Percentiles rank a stretch among this genome's conserved stretches.
These are phyloP conservation scores for Cystobasidium slooffiae DNA, from an alignment of 1,284 basidiomycete species.

Conservation along the genomic window DNA sequence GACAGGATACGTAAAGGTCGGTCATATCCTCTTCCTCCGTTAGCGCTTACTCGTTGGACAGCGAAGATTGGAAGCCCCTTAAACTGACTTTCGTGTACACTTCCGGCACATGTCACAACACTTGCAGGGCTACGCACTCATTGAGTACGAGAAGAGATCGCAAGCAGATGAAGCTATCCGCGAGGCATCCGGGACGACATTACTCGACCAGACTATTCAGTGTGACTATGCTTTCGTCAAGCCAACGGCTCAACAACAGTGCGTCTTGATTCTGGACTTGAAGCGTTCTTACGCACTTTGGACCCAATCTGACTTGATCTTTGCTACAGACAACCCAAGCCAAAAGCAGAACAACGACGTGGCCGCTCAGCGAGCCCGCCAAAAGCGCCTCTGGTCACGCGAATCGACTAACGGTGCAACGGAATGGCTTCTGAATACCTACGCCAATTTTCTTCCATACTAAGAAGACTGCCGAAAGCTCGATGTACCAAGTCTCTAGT, in stretches of 20 bases:
- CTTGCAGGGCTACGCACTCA: conserved; percentile 84
- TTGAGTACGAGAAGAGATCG: conserved; percentile 91
- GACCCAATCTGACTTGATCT: no score
- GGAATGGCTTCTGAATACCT: neutral
- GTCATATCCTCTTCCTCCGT: neutral
- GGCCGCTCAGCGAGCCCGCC: conserved; percentile 40
- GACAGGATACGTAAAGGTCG: conserved; percentile 96
- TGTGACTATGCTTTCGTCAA: conserved; percentile 96
- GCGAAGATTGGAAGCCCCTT: neutral
- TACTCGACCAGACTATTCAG: conserved; percentile 84
- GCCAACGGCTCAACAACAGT: conserved; percentile 66
- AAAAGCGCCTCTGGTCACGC: conserved; percentile 38
- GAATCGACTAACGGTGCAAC: conserved; percentile 29
- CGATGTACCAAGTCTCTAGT: no score
- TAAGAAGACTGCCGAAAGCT: no score
- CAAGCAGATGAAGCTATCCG: conserved; percentile 90
- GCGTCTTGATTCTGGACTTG: neutral
- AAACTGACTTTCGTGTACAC: neutral
- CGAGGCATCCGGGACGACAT: conserved; percentile 77
- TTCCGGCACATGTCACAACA: neutral
- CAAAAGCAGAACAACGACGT: conserved; percentile 18
- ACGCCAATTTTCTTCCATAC: no score
- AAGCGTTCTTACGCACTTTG: neutral
- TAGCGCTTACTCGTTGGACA: neutral
- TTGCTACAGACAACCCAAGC: conserved; percentile 17